Percentiles rank a stretch among this genome's conserved stretches.
These are phyloP conservation scores for Adenanthera pavonina DNA, from an alignment of 306 rosid genomes.

Conservation along the genomic window DNA sequence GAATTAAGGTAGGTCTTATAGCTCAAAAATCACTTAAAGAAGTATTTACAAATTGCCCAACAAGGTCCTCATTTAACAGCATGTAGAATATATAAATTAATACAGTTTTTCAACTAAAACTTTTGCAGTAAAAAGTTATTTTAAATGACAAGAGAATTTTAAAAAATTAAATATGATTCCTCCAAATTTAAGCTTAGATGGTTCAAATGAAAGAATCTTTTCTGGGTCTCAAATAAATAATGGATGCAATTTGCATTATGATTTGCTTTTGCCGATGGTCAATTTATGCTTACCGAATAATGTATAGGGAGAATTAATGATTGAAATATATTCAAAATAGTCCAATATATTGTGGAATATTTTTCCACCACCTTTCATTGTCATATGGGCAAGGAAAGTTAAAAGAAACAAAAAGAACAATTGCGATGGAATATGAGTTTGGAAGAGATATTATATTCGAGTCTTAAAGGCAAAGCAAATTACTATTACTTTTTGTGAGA, in stretches of 20 bases:
- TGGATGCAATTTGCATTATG: background rate
- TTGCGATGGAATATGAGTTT: conserved; percentile 13
- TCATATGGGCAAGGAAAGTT: conserved; percentile 12
- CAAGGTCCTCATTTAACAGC: no score
- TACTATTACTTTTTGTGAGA: conserved; percentile 38
- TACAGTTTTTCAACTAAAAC: no score
- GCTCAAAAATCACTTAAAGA: no score
- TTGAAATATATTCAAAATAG: conserved; percentile 17
- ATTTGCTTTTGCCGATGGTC: background rate
- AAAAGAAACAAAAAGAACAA: conserved; percentile 39
- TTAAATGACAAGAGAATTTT: no score
- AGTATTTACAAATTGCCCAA: no score
- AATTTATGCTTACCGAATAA: background rate
- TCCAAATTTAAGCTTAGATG: no score
- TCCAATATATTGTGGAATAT: conserved; percentile 39
- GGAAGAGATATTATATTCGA: conserved; percentile 34
- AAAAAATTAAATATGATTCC: no score
- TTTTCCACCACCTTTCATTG: conserved; percentile 39
- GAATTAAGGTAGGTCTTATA: no score
- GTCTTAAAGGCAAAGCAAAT: conserved; percentile 40
- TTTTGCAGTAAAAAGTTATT: no score
- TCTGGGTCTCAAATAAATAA: background rate
- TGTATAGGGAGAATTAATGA: background rate
- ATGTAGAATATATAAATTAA: no score
- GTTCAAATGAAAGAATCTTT: background rate